phyloP scores from a whole-genome alignment of 352 stramenopile genomes.

The Phytophthora hybrid region DNA sequence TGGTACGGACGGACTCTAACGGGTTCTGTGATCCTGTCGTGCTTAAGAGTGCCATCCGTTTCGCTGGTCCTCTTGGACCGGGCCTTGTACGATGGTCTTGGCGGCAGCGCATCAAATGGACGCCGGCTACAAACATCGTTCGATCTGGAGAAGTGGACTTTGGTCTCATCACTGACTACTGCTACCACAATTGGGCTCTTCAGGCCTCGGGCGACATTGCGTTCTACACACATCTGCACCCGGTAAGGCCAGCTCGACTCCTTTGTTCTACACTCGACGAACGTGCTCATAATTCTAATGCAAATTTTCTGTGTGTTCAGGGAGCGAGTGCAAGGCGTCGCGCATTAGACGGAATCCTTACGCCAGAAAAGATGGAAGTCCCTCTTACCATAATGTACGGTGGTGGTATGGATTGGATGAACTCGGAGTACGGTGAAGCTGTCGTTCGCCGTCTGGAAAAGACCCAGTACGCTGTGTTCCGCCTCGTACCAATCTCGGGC shows the following conservation, averaged over 20 bases:
- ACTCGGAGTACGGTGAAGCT: slow-evolving; percentile 62
- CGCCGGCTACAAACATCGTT: slow-evolving; percentile 76
- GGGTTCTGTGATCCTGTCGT: neutral
- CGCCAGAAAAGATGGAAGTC: slow-evolving; percentile 58
- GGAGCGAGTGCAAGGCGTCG: slow-evolving; percentile 60
- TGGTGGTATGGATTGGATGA: slow-evolving; percentile 85
- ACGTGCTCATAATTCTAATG: no score
- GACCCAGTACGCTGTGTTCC: slow-evolving; percentile 72
- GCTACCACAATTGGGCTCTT: slow-evolving; percentile 86
- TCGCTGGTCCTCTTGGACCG: slow-evolving; percentile 65
- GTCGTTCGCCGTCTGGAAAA: slow-evolving; percentile 68
- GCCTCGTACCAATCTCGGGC: slow-evolving; percentile 68
- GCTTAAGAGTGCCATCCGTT: slow-evolving; percentile 66
- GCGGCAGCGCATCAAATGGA: slow-evolving; percentile 65
- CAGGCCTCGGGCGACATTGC: slow-evolving; percentile 75
- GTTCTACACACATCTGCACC: slow-evolving; percentile 81
- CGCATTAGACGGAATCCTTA: slow-evolving; percentile 64
- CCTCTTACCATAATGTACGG: slow-evolving; percentile 87
- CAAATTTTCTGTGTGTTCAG: slow-evolving; percentile 22
- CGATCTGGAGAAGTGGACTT: slow-evolving; percentile 76
- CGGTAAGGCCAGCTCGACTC: slow-evolving; percentile 35
- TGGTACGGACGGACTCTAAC: neutral
- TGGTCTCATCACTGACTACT: slow-evolving; percentile 74
- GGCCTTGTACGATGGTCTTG: slow-evolving; percentile 68
- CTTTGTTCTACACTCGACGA: no score